phyloP scores from a whole-genome alignment of 2,329 filamentous ascomycete species.

The Paraconiothyrium brasiliense region DNA sequence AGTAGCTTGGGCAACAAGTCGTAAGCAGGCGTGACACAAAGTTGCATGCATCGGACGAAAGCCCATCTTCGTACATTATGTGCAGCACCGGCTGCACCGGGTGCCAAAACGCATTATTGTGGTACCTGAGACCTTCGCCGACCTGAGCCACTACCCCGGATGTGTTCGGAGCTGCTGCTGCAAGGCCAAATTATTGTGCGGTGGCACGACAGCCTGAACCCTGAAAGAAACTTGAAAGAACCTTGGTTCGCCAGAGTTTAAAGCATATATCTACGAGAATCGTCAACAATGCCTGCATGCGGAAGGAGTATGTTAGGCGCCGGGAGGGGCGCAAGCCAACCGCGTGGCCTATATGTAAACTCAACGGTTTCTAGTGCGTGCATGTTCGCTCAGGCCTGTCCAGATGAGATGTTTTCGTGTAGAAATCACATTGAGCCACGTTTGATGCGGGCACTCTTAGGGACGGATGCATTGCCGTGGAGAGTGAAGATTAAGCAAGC shows the following conservation, averaged over 20 bases:
- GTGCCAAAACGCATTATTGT: not conserved
- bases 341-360: not conserved
- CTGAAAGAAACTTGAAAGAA: not conserved
- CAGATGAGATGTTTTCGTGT: not conserved
- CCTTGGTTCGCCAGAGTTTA: not conserved
- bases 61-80: not conserved
- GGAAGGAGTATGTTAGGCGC: slow-evolving; percentile 2
- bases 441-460: not conserved
- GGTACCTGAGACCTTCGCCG: slow-evolving; percentile 32
- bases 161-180: slow-evolving; percentile 5
- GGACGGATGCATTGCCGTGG: not conserved
- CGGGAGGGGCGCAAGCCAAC: not conserved
- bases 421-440: not conserved
- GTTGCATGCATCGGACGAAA: not conserved
- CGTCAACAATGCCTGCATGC: not conserved
- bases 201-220: slow-evolving; percentile 8
- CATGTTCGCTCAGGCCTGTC: not conserved
- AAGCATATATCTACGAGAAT: not conserved
- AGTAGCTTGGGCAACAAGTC: not conserved
- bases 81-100: not conserved
- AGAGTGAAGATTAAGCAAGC: slow-evolving; percentile 4
- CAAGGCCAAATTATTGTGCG: not conserved
- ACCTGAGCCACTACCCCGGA: slow-evolving; percentile 40
- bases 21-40: not conserved
- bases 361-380: slow-evolving; percentile 1